A percentile compares a stretch with the other conserved stretches of the same genome.
Evolutionary conservation across 75 land plant genomes (phyloP).

Genomic region (Cunninghamia lanceolata): DNA sequence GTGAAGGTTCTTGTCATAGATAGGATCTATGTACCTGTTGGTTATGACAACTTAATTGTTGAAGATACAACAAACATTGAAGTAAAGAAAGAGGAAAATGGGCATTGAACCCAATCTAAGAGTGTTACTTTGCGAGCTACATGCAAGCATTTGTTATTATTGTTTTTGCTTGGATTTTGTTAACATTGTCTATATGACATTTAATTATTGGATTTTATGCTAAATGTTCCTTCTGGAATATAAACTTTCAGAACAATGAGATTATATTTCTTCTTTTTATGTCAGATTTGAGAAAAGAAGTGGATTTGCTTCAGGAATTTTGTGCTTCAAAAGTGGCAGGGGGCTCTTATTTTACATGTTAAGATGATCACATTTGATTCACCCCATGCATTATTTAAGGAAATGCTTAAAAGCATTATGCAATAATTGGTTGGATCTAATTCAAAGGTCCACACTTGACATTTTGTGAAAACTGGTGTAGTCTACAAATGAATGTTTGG

Average conservation of each 20-base stretch:
- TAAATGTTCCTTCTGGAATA: neutral
- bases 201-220: neutral
- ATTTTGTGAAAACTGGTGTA: neutral
- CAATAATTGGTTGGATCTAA: neutral
- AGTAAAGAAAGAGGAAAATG: neutral
- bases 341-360: neutral
- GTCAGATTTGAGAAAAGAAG: neutral
- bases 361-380: neutral
- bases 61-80: neutral
- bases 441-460: neutral
- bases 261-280: neutral
- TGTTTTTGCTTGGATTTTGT: neutral
- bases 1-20: conserved; percentile 8
- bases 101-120: neutral
- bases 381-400: neutral
- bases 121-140: neutral
- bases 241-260: neutral
- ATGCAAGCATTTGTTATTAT: neutral
- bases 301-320: neutral
- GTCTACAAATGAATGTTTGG: no score
- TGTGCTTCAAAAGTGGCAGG: neutral
- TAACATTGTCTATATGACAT: neutral
- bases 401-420: neutral
- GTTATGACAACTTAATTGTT: neutral
- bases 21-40: conserved; percentile 4